A percentile compares a stretch with the other conserved stretches of the same genome.
Conservation (phyloP, 1,284 basidiomycete species). For the Vanrija pseudolonga region DNA sequence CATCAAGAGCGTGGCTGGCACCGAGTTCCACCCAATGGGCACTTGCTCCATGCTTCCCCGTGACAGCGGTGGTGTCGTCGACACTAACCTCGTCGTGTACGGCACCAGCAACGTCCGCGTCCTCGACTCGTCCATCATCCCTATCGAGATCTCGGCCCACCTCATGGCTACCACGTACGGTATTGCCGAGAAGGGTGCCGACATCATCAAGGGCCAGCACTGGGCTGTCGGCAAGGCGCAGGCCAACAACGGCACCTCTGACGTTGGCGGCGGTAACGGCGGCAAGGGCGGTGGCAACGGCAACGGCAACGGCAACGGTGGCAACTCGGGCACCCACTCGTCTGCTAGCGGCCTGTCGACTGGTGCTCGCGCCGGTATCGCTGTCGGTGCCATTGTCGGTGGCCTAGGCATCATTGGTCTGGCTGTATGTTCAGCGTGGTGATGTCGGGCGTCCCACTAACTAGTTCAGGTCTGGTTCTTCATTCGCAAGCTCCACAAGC, state of each 20-base stretch:
- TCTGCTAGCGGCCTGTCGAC: slow-evolving; percentile 6
- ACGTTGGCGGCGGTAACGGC: background rate
- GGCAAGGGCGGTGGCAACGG: slow-evolving; percentile 16
- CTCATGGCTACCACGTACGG: slow-evolving; percentile 58
- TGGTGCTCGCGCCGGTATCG: slow-evolving; percentile 40
- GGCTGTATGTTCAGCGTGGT: too few relatives aligned
- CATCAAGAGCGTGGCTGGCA: slow-evolving; percentile 38
- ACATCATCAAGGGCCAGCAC: slow-evolving; percentile 56
- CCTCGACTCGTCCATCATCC: slow-evolving; percentile 51
- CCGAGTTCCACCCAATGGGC: slow-evolving; percentile 58
- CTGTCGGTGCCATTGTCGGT: slow-evolving; percentile 36
- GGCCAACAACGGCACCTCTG: slow-evolving; percentile 5
- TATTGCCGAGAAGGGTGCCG: slow-evolving; percentile 63
- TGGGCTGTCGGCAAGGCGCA: slow-evolving; percentile 11
- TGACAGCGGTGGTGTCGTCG: slow-evolving; percentile 62
- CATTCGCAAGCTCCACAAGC: too few relatives aligned
- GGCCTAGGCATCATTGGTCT: slow-evolving; percentile 26
- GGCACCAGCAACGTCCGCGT: slow-evolving; percentile 55
- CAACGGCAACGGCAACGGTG: too few relatives aligned
- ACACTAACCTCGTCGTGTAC: slow-evolving; percentile 60
- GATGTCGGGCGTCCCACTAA: too few relatives aligned
- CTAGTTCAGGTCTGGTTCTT: too few relatives aligned
- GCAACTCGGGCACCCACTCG: too few relatives aligned
- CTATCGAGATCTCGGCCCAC: slow-evolving; percentile 48
- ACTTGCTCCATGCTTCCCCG: slow-evolving; percentile 63